phyloP scores from a whole-genome alignment of 805 yeast genomes.

The Zygoascus biomembranicola region DNA sequence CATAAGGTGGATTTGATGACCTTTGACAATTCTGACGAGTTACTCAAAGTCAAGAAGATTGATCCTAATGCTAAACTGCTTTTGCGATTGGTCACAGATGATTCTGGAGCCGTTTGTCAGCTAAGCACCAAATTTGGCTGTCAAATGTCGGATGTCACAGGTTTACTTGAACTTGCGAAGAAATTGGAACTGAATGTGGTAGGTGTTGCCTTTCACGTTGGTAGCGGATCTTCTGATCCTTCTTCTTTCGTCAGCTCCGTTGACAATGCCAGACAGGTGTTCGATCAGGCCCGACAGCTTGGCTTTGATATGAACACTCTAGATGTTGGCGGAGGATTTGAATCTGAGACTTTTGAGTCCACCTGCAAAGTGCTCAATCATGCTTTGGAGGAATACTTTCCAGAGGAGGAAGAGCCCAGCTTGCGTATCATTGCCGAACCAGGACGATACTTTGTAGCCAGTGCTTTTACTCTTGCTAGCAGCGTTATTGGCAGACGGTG shows the following conservation, averaged over 20 bases:
- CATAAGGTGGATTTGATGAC: conserved; percentile 64
- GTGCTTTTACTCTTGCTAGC: conserved; percentile 77
- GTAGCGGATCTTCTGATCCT: conserved; percentile 82
- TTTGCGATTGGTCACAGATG: conserved; percentile 83
- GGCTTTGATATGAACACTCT: conserved; percentile 46
- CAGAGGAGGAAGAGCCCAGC: conserved; percentile 29
- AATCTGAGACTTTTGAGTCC: conserved; percentile 46
- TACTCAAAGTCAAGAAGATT: conserved; percentile 56
- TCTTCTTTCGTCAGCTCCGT: conserved; percentile 62
- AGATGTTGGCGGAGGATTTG: conserved; percentile 94
- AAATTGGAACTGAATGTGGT: conserved; percentile 53
- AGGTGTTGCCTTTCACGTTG: conserved; percentile 94
- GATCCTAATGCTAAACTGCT: conserved; percentile 67
- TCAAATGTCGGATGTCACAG: conserved; percentile 42
- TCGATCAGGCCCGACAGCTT: conserved; percentile 44
- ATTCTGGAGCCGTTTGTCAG: conserved; percentile 76
- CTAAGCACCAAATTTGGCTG: conserved; percentile 89
- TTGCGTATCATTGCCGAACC: conserved; percentile 77
- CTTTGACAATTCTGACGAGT: conserved; percentile 81
- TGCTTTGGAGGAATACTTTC: conserved; percentile 50
- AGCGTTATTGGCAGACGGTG: conserved; percentile 80
- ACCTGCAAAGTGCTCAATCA: conserved; percentile 49
- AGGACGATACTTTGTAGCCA: conserved; percentile 81
- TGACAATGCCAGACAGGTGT: conserved; percentile 57
- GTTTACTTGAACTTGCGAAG: conserved; percentile 53